Evolutionary conservation across 2,329 filamentous ascomycete genomes (phyloP).

Genomic region (Calonectria pseudoreteaudii): DNA sequence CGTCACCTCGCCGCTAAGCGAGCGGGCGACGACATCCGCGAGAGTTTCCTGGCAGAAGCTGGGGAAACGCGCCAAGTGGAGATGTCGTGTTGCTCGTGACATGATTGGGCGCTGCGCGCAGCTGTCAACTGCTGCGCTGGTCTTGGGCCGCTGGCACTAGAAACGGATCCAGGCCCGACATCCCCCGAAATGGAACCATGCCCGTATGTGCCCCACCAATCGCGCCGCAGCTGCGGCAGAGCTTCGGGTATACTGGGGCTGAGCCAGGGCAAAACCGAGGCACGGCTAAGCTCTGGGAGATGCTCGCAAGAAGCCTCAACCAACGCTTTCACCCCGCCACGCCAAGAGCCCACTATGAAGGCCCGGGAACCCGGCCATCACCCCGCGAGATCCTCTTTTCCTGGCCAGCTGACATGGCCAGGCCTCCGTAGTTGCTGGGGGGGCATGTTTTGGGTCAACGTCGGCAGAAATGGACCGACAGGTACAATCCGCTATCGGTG

Average conservation of each 20-base stretch:
- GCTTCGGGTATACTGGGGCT: neutral
- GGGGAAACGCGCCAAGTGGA: neutral
- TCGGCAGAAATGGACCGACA: neutral
- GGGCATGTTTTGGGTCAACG: neutral
- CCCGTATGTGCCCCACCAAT: neutral
- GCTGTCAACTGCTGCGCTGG: neutral
- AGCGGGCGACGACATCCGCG: neutral
- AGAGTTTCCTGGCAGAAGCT: neutral
- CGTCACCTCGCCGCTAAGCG: neutral
- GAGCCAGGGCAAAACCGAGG: neutral
- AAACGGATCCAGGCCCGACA: neutral
- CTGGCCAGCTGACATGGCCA: neutral
- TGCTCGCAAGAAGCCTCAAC: neutral
- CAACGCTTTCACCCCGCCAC: neutral
- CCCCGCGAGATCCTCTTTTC: constrained; percentile 9
- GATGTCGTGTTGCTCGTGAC: neutral
- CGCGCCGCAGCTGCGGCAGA: neutral
- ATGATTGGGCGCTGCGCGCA: neutral
- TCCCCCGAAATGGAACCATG: neutral
- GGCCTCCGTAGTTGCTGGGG: neutral
- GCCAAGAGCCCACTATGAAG: neutral
- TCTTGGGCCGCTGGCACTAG: neutral
- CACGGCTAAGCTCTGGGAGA: constrained; percentile 2
- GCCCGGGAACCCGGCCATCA: neutral
- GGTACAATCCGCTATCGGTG: neutral